Evolutionary conservation across 805 yeast genomes (phyloP).

Genomic region (Wickerhamiella shivajii): DNA sequence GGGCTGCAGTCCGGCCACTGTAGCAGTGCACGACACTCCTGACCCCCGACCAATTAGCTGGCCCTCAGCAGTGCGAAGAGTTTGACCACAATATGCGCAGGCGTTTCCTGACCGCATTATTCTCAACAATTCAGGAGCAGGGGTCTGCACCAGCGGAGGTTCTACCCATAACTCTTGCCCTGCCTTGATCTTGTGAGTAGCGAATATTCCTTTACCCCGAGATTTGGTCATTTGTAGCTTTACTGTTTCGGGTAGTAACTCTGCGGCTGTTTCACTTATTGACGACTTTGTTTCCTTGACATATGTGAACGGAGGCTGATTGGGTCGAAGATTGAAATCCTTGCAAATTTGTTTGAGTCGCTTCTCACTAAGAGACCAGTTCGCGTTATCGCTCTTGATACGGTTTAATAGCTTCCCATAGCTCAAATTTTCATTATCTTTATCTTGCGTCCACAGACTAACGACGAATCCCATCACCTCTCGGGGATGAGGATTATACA

Average conservation of each 20-base stretch:
- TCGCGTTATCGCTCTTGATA: constrained; percentile 37
- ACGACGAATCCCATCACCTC: constrained; percentile 49
- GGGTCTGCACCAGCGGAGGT: constrained; percentile 42
- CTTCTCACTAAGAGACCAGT: constrained; percentile 51
- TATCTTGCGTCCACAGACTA: constrained; percentile 52
- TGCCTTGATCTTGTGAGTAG: constrained; percentile 32
- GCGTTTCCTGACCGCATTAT: constrained; percentile 48
- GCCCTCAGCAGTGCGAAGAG: constrained; percentile 26
- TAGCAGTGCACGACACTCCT: constrained; percentile 29
- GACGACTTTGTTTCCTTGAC: constrained; percentile 39
- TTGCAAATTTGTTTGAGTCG: constrained; percentile 41
- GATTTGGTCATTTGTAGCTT: constrained; percentile 34
- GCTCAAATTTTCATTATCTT: constrained; percentile 44
- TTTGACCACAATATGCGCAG: constrained; percentile 57
- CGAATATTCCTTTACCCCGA: constrained; percentile 48
- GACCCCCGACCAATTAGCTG: constrained; percentile 8
- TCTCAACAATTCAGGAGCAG: constrained; percentile 51
- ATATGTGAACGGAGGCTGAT: constrained; percentile 33
- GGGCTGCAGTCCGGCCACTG: too few species aligned
- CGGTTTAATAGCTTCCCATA: constrained; percentile 36
- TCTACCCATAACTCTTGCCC: constrained; percentile 53
- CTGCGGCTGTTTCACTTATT: constrained; percentile 25
- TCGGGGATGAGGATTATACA: constrained; percentile 40
- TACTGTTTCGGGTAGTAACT: constrained; percentile 27
- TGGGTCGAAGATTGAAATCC: constrained; percentile 37